These are phyloP conservation scores for Scheffersomyces ergatensis DNA, from an alignment of 805 yeast species.

Conservation along the genomic window DNA sequence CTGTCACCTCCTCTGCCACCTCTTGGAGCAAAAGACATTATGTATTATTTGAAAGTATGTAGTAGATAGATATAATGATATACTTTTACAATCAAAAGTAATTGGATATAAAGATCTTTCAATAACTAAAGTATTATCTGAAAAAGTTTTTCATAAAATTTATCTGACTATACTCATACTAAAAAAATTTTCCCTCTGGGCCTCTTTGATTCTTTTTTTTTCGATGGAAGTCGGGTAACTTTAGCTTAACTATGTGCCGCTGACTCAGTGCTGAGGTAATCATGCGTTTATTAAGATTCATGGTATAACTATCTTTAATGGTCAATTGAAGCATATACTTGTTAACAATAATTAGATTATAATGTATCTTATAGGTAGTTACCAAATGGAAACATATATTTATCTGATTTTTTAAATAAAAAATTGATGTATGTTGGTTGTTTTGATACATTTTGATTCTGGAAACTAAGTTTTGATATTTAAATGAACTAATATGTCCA, in stretches of 20 bases:
- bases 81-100: too few relatives aligned
- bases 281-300: background rate
- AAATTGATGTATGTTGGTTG: background rate
- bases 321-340: background rate
- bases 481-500: too few relatives aligned
- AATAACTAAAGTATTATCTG: too few relatives aligned
- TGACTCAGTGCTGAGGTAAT: background rate
- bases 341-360: background rate
- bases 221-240: background rate
- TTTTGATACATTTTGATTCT: background rate
- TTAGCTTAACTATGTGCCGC: background rate
- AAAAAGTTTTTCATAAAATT: background rate
- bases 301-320: background rate
- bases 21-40: slow-evolving; percentile 80
- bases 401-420: background rate
- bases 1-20: slow-evolving; percentile 32
- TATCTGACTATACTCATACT: background rate
- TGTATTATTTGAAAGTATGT: slow-evolving; percentile 4
- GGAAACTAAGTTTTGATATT: too few relatives aligned
- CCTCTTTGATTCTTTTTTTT: too few relatives aligned
- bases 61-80: too few relatives aligned
- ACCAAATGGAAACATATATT: too few relatives aligned
- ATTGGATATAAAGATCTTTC: too few relatives aligned
- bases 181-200: background rate
- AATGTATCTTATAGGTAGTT: background rate